Percentiles rank a stretch among this genome's conserved stretches.
Conservation (phyloP, 768 basidiomycete species). For the Lactarius sp. region DNA sequence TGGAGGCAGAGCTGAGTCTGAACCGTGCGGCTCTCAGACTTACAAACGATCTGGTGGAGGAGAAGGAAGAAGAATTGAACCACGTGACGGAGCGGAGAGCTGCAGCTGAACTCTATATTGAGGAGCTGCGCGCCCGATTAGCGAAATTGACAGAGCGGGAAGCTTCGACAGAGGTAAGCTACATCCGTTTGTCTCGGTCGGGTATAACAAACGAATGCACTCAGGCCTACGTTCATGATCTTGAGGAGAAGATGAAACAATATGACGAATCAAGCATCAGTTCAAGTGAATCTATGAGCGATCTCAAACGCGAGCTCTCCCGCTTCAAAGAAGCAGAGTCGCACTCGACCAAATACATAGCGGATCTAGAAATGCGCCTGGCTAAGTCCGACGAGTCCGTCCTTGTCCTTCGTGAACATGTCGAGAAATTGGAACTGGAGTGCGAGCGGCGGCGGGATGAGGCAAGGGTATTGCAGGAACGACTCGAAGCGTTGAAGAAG, state of each 20-base stretch:
- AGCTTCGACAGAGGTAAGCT: conserved; percentile 78
- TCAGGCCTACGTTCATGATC: conserved; percentile 88
- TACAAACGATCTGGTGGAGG: conserved; percentile 89
- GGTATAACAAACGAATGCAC: conserved; percentile 23
- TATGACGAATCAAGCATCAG: conserved; percentile 75
- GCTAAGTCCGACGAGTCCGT: conserved; percentile 75
- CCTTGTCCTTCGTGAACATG: conserved; percentile 56
- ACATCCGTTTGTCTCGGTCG: conserved; percentile 8
- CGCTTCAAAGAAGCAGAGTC: conserved; percentile 73
- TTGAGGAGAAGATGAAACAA: conserved; percentile 86
- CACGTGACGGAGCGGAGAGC: conserved; percentile 63
- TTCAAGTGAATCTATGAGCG: conserved; percentile 73
- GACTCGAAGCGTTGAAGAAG: conserved; percentile 60
- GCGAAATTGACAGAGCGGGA: conserved; percentile 85
- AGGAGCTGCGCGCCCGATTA: conserved; percentile 76
- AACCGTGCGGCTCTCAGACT: conserved; percentile 83
- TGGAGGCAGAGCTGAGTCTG: conserved; percentile 88
- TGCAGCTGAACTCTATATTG: conserved; percentile 80
- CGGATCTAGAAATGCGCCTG: conserved; percentile 80
- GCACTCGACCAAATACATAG: conserved; percentile 71
- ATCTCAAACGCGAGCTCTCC: conserved; percentile 78
- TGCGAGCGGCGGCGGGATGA: conserved; percentile 69
- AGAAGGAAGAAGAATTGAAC: conserved; percentile 79
- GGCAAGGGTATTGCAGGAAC: conserved; percentile 62
- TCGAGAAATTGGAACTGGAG: conserved; percentile 75